Conservation (phyloP, 2,329 filamentous ascomycete species). For the Coniosporium tulheliwenetii region DNA sequence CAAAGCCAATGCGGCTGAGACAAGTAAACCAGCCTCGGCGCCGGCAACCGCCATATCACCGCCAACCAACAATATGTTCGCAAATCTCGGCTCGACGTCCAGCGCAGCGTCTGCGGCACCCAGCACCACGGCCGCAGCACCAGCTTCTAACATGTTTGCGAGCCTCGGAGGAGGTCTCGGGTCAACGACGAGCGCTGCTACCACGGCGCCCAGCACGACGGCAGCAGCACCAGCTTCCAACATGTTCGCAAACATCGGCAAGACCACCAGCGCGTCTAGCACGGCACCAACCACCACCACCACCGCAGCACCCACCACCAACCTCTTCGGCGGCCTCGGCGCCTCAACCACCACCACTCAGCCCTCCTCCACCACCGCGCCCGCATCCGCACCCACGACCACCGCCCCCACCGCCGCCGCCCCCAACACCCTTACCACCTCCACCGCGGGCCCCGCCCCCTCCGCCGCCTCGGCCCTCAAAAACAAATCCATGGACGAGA, state of each 20-base stretch:
- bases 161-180: background rate
- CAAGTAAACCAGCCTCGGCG: background rate
- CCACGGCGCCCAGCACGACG: slow-evolving; percentile 1
- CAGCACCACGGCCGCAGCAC: slow-evolving; percentile 1
- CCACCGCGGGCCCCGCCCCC: slow-evolving; percentile 66
- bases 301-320: background rate
- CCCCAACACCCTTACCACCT: slow-evolving; percentile 40
- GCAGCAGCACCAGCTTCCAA: slow-evolving; percentile 1
- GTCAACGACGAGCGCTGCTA: background rate
- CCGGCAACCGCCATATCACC: background rate
- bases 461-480: slow-evolving; percentile 74
- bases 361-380: slow-evolving; percentile 5
- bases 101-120: slow-evolving; percentile 1
- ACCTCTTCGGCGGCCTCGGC: slow-evolving; percentile 6
- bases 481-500: slow-evolving; percentile 99
- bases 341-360: slow-evolving; percentile 7
- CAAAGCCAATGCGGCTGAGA: background rate
- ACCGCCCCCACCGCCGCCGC: slow-evolving; percentile 11
- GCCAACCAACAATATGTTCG: slow-evolving; percentile 1
- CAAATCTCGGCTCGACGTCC: background rate
- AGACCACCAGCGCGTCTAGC: slow-evolving; percentile 2
- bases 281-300: slow-evolving; percentile 2
- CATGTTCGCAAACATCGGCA: slow-evolving; percentile 3
- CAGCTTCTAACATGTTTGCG: slow-evolving; percentile 3
- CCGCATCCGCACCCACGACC: slow-evolving; percentile 9